These are phyloP conservation scores for Aethionema arabicum DNA, from an alignment of 345 rosid species.

Conservation along the genomic window DNA sequence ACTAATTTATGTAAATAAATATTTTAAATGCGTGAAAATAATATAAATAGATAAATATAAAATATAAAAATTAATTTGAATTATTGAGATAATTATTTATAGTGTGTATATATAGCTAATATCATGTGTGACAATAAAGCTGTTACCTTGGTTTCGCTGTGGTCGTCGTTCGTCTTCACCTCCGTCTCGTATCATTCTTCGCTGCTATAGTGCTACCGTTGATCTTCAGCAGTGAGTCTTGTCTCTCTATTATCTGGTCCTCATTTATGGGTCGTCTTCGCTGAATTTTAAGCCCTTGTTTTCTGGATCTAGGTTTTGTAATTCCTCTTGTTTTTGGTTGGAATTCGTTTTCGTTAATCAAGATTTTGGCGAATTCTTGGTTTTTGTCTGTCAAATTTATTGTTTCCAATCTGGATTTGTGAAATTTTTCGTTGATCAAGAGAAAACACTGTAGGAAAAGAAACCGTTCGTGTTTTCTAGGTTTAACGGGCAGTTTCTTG, in stretches of 20 bases:
- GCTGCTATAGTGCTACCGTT: not conserved
- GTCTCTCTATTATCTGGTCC: not conserved
- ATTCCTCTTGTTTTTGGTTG: not conserved
- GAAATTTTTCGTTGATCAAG: not conserved
- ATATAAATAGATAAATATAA: too few relatives aligned
- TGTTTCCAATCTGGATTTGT: conserved; percentile 16
- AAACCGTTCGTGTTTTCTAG: not conserved
- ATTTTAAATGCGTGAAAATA: too few relatives aligned
- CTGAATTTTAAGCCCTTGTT: not conserved
- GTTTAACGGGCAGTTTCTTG: not conserved
- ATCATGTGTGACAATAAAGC: too few relatives aligned
- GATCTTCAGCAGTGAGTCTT: conserved; percentile 19
- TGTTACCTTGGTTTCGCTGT: not conserved
- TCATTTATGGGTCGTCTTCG: not conserved
- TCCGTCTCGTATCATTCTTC: not conserved
- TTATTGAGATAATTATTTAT: too few relatives aligned
- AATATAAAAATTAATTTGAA: too few relatives aligned
- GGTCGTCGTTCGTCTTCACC: conserved; percentile 12
- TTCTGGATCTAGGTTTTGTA: conserved; percentile 26
- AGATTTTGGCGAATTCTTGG: not conserved
- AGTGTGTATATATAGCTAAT: too few relatives aligned
- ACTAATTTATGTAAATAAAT: too few relatives aligned
- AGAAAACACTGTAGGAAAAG: not conserved
- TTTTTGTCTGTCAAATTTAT: not conserved
- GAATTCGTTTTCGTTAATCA: not conserved